Evolutionary conservation across 2,329 filamentous ascomycete species (phyloP).

Genomic region (Aspergillus ibericus): DNA sequence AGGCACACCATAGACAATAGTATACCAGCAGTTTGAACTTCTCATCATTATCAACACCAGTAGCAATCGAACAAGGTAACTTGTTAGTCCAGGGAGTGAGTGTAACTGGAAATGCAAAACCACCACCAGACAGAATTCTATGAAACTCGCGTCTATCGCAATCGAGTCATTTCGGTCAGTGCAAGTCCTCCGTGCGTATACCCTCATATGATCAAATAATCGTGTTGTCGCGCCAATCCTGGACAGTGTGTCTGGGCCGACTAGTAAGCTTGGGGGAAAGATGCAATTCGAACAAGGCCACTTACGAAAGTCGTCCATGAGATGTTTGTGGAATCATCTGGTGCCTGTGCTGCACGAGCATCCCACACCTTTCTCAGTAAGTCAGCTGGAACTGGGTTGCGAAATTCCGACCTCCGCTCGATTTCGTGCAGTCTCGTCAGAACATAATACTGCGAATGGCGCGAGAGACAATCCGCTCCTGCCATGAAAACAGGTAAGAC

Average conservation of each 20-base stretch:
- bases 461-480: constrained; percentile 28
- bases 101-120: background rate
- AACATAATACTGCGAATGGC: constrained; percentile 33
- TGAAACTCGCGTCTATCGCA: background rate
- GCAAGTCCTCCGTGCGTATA: background rate
- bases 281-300: background rate
- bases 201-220: constrained; percentile 31
- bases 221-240: constrained; percentile 25
- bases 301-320: constrained; percentile 32
- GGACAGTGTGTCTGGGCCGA: constrained; percentile 23
- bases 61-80: background rate
- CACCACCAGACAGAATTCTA: background rate
- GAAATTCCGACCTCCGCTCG: constrained; percentile 27
- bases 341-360: constrained; percentile 21
- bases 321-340: constrained; percentile 24
- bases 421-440: constrained; percentile 27
- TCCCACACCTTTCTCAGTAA: constrained; percentile 30
- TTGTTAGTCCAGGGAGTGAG: background rate
- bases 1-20: background rate
- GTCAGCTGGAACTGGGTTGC: constrained; percentile 22
- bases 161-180: background rate
- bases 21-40: background rate
- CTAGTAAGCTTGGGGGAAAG: background rate
- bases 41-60: background rate
- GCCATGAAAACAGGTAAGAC: constrained; percentile 34